Base-by-base conservation (phyloP, 2,329 filamentous ascomycete genomes). In the Triangularia verruculosa region DNA sequence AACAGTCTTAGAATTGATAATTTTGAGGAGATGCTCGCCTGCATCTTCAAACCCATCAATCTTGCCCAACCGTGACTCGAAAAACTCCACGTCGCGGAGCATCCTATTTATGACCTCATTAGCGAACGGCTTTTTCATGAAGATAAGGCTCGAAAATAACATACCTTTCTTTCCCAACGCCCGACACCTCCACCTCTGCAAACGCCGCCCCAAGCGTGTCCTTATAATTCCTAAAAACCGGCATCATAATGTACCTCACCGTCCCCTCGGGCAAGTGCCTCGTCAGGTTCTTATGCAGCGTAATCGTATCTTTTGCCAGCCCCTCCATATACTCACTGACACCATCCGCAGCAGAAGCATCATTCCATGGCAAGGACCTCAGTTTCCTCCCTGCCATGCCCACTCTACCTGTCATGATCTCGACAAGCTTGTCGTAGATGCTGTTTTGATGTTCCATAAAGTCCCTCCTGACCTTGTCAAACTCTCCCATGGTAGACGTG, bases 401-500 rank as follows among this genome's bases (percentile, higher is more conserved):
- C 1, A 92, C 91, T 4, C 93, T 86, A 1, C 86, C 87, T 61
- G 88, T 89, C 90, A 97, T 96, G 59, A 97, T 97, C 68, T 96
- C 92, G 17, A 96, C 90, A 0, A 97, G 80, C 74, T 97, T 97
- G 72, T 96, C 92, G 74, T 95, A 92, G 64, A 97, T 96, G 66
- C 86, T 93, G 67, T 89, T 88, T 73, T 96, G 93, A 73, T 97
- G 93, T 73, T 97, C 93, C 73, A 96, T 92, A 69, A 91, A 89
- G 8, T 93, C 79, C 20, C 92, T 85, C 68, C 91, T 89, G 60
- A 95, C 88, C 75, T 92, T 94, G 78, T 97, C 93, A 70, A 96
- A 97, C 68, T 97, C 93, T 34, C 85, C 87, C 78, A 94, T 91
- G 25, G 93, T 76, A 17, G 80, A 75, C 1, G 85, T 82, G 25